Conservation (phyloP, 1,284 basidiomycete species). For the Lentinula novae-zelandiae region DNA sequence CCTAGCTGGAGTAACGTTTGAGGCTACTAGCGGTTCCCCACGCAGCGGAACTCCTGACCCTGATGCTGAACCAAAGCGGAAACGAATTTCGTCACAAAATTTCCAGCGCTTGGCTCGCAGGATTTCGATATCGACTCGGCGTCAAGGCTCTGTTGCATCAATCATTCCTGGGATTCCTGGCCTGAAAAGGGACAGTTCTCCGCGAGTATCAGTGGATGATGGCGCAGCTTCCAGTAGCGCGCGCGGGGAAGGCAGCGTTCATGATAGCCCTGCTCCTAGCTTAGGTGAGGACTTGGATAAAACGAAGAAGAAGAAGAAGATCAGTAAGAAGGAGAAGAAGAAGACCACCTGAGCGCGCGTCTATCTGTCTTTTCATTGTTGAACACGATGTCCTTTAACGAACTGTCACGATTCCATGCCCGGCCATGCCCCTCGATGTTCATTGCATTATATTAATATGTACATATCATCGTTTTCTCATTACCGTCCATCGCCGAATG, state of each 20-base stretch:
- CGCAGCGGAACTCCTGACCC: constrained; percentile 63
- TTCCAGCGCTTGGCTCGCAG: constrained; percentile 74
- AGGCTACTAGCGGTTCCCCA: constrained; percentile 37
- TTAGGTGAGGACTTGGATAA: constrained; percentile 42
- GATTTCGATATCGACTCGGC: constrained; percentile 62
- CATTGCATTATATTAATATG: constrained; percentile 5
- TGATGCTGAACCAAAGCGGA: constrained; percentile 69
- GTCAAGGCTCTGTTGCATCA: constrained; percentile 48
- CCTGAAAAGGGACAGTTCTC: constrained; percentile 33
- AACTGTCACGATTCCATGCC: constrained; percentile 16
- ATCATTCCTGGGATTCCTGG: constrained; percentile 49
- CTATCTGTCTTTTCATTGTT: neutral
- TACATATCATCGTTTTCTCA: neutral
- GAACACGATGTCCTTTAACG: constrained; percentile 10
- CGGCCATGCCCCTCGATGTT: constrained; percentile 8
- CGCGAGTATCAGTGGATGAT: constrained; percentile 36
- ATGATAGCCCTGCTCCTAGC: constrained; percentile 50
- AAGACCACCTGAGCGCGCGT: constrained; percentile 28
- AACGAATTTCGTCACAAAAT: constrained; percentile 77
- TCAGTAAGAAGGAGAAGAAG: constrained; percentile 42
- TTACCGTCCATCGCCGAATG: neutral
- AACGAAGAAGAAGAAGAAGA: constrained; percentile 49
- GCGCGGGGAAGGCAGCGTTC: constrained; percentile 32
- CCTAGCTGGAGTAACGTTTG: constrained; percentile 47
- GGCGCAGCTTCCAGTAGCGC: constrained; percentile 19